Evolutionary conservation across 192 early-diverging fungal species (phyloP), one percentile per base, ranked within the genome.

Genomic region (Coemansia interrupta): DNA sequence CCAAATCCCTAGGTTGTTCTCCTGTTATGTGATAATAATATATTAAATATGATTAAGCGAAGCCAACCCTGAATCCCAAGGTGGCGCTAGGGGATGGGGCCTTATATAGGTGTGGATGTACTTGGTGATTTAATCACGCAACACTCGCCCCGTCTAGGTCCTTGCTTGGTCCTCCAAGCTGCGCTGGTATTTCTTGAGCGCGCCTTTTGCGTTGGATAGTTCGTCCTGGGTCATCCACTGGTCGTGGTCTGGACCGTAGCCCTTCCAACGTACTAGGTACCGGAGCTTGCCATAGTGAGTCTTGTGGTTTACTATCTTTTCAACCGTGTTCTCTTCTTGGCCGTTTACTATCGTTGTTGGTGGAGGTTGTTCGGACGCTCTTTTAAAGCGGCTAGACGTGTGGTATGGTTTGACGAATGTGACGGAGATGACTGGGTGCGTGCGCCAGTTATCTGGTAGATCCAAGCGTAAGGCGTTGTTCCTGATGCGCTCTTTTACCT

Each of bases 121-220:
- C 29, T 7, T 30, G n/a, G 7, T 7, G 29, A 30, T 43, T 43
- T 5, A 18, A 43, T 43, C 41, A 46, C 38, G 42, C 22, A 48
- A 48, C 47, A 48, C 47, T 24, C 23, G 22, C 47, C 47, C 47
- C 17, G 4, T 48, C 47, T 48, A 48, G 47, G 47, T 17, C 12
- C 11, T 2, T 23, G 22, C 47, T 48, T 48, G 47, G 47, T 48
- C 47, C 47, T 48, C 47, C 47, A 48, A 48, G 47, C 19, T 48
- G 20, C 47, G 19, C 18, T 5, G 11, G 47, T 48, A 48, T 24
- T 48, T 11, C 2, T 12, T 2, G 18, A 48, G 47, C 9, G 19
- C 22, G 11, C 7, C 47, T 48, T 48, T 19, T 5, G 47, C 47
- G 18, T 48, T 18, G 11, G 12, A 2, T 23, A 48, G 12, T 22